Evolutionary conservation across 495 filamentous ascomycete genomes (phyloP), one percentile per base, ranked within the genome.

Genomic region (Alectoria sarmentosa): DNA sequence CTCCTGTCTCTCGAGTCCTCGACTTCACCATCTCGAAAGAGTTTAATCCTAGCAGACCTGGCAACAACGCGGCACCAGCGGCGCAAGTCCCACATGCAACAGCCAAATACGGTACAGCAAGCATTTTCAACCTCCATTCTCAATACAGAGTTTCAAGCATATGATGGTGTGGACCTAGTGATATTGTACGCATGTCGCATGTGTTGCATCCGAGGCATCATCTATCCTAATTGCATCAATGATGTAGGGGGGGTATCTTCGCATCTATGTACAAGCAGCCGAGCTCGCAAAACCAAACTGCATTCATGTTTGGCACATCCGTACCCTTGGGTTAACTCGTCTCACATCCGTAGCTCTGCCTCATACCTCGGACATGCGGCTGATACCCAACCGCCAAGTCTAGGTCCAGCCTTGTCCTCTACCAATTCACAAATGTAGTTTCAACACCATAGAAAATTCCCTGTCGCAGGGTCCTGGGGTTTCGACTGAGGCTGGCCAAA

Each of bases 371-470:
- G n/a, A n/a, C n/a, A n/a, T 36, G 21, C 42, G 61, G 37, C 61
- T 30, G 49, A 63, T 57, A 32, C 61, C 52, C 36, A 52, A 63
- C 58, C 49, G 37, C 49, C 52, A 41, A 36, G 37, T 63, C 28
- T 46, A 41, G 41, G 19, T 32, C 37, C 49, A 58, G 36, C 39
- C 61, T 26, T 55, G 11, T 37, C 42, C 48, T 42, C 34, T 6
- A 55, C 26, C 32, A 37, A 28, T 30, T 3, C 8, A n/a, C 28
- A 6, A 37, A 19, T 28, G 21, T 30, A 2, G 13, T 7, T 26
- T 65, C 54, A 71, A 17, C 69, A 63, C 67, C 67, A 71, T 37
- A 67, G 23, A 42, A 65, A 64, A 42, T 65, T 69, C 37, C 56
- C 49, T 30, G 56, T 54, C 32, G 26, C 34, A 17, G 63, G 28